These are phyloP conservation scores for Hamigera avellanea DNA, from an alignment of 495 filamentous ascomycete genomes.

Conservation along the genomic window DNA sequence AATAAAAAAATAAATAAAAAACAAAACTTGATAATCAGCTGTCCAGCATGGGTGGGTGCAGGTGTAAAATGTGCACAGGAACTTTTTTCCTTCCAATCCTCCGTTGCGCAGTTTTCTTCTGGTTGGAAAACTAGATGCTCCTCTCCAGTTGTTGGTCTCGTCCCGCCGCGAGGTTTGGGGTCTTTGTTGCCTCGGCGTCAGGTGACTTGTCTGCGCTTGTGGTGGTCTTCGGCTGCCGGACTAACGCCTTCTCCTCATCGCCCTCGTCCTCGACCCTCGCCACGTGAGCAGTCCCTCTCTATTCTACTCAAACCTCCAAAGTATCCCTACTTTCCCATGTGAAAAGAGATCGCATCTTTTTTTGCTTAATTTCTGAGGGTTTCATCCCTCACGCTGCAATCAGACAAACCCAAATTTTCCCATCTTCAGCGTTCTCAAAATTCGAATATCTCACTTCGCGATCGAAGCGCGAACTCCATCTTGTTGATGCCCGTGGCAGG, in stretches of 20 bases:
- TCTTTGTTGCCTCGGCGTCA: conserved; percentile 11
- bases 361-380: conserved; percentile 10
- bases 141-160: background rate
- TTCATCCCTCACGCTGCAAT: conserved; percentile 2
- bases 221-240: conserved; percentile 15
- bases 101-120: too few species aligned
- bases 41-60: too few species aligned
- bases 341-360: conserved; percentile 15
- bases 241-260: conserved; percentile 12
- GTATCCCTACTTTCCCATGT: conserved; percentile 20
- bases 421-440: conserved; percentile 8
- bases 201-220: conserved; percentile 24
- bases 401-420: conserved; percentile 2
- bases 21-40: background rate
- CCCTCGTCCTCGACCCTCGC: conserved; percentile 16
- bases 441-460: conserved; percentile 14
- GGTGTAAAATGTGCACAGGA: too few species aligned
- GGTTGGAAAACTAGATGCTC: too few species aligned
- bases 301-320: conserved; percentile 18
- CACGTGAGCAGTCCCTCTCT: conserved; percentile 37
- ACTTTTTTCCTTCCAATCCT: too few species aligned
- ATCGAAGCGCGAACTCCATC: conserved; percentile 24
- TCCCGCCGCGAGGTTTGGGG: background rate
- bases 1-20: too few species aligned
- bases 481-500: conserved; percentile 39